Evolutionary conservation across 2,329 filamentous ascomycete genomes (phyloP), one percentile per base, ranked within the genome.

Genomic region (Fusarium domesticum): DNA sequence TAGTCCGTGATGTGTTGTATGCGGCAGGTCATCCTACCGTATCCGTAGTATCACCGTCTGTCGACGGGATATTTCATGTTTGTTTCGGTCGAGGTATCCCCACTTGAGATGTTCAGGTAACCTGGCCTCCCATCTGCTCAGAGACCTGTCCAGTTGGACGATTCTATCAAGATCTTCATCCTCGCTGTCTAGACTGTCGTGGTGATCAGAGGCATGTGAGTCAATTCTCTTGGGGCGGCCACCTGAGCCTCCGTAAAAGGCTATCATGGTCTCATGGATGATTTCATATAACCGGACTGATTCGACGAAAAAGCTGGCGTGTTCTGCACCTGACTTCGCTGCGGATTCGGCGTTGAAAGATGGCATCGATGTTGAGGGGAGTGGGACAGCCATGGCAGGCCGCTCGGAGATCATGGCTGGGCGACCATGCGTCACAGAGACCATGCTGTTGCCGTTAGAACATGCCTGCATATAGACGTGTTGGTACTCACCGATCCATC

Each of bases 251-350:
- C 57, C 59, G 18, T 67, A 67, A 3, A 67, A 56, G 0, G 54
- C 58, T 5, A 58, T 45, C 30, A 65, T 63, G 0, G 58, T 60
- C 8, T 58, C 57, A 8, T 68, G 61, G 6, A 64, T 67, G 12
- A 70, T 65, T 25, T 69, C 66, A n/a, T 69, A 69, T 0, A 70
- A 49, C 25, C 64, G 59, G 4, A 68, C 55, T 1, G 65, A 65
- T 31, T 66, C 61, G 6, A 65, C 60, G 18, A 68, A 67, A 43
- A 69, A 69, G 6, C 62, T 49, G 3, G 51, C 54, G 6, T 59
- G 53, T 2, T 45, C 40, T 15, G 31, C 10, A 1, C 37, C 45
- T 42, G 18, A 20, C n/a, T 17, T 39, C 6, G 18, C 30, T 28
- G 3, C 18, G 2, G 34, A 12, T 2, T 20, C 30, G 5, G n/a